phyloP scores from a whole-genome alignment of 2,329 filamentous ascomycete species.

The Penicillium hesseltinei region DNA sequence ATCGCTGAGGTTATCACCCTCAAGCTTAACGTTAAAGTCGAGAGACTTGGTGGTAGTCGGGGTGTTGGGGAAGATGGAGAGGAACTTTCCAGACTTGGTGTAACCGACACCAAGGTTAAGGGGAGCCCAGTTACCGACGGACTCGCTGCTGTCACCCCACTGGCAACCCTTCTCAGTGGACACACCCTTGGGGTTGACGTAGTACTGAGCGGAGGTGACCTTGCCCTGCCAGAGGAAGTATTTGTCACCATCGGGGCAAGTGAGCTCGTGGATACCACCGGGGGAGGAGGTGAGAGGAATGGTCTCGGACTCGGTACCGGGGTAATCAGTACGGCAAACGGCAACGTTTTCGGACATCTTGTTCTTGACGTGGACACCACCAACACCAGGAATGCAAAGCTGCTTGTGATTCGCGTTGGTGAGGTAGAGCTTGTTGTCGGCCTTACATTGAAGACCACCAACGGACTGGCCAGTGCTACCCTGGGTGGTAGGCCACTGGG shows the following conservation, averaged over 20 bases:
- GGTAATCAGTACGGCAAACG: constrained; percentile 95
- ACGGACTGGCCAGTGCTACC: constrained; percentile 79
- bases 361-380: constrained; percentile 73
- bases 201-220: constrained; percentile 88
- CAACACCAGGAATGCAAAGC: constrained; percentile 72
- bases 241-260: constrained; percentile 67
- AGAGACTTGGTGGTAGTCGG: constrained; percentile 70
- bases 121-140: constrained; percentile 80
- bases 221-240: constrained; percentile 78
- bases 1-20: constrained; percentile 59
- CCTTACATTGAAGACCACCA: constrained; percentile 75
- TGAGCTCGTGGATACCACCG: constrained; percentile 62
- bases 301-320: constrained; percentile 84
- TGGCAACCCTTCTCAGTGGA: constrained; percentile 66
- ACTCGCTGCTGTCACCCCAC: constrained; percentile 64
- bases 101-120: constrained; percentile 80
- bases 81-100: constrained; percentile 65
- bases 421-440: constrained; percentile 72
- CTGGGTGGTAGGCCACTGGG: constrained; percentile 80
- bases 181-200: constrained; percentile 82
- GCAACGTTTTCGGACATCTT: constrained; percentile 64
- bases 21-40: constrained; percentile 76
- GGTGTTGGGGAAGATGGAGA: constrained; percentile 80
- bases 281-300: constrained; percentile 67
- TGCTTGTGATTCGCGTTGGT: constrained; percentile 65